Evolutionary conservation across 192 early-diverging fungal genomes (phyloP), one percentile per base, ranked within the genome.

Genomic region (Podochytrium sp.): DNA sequence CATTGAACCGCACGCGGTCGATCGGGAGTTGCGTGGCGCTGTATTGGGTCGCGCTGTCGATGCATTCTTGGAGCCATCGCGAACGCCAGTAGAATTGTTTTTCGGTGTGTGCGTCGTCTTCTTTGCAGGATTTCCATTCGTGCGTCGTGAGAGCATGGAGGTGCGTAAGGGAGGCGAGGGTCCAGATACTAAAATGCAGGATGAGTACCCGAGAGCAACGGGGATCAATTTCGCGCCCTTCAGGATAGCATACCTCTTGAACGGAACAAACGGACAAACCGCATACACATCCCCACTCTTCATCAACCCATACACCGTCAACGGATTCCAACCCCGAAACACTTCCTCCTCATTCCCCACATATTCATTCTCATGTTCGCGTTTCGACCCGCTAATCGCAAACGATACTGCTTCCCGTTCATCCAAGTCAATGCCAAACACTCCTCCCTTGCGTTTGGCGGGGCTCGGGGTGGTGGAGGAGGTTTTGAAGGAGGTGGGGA

Each of bases 221-320:
- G 12, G 6, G 16, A 62, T 14, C 6, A 38, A 57, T n/a, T n/a
- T 35, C 10, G 7, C 37, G 7, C 64, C 27, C 10, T 29, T 56
- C 16, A n/a, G n/a, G n/a, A n/a, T n/a, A n/a, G n/a, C 29, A 33
- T 29, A 71, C 69, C 69, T 71, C 42, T 60, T 52, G 32, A 34
- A 34, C 32, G 74, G 74, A 32, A 58, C 40, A 57, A 75, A 58
- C 23, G 74, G 74, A 34, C 74, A 75, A 16, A 66, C 23, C 12
- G 64, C 74, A 23, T 41, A 75, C 27, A 75, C 30, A 0, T 66
- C 37, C 1, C 74, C 74, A 35, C 29, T 59, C 37, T 65, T 65
- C 74, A 75, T 66, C 18, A 75, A 23, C 14, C 61, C 61, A 67
- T 66, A 75, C 16, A 75, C 74, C 18, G 63, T 67, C 3, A 66